Conservation (phyloP, 805 yeast genomes). For the Wickerhamiella lipophila region DNA sequence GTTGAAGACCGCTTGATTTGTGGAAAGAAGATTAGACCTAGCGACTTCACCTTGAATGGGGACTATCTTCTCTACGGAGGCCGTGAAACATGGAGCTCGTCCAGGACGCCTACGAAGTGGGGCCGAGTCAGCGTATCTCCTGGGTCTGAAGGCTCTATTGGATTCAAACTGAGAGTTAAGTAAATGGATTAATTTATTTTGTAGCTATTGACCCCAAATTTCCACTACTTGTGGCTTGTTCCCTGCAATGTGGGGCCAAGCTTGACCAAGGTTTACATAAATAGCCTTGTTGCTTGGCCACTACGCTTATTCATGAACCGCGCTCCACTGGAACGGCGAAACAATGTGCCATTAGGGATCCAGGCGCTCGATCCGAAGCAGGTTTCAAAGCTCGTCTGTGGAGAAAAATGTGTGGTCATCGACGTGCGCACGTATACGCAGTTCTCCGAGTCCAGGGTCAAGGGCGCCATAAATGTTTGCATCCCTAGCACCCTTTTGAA, state of each 20-base stretch:
- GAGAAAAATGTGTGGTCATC: slow-evolving; percentile 32
- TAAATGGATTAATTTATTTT: neutral
- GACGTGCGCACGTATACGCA: slow-evolving; percentile 79
- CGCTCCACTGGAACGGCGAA: slow-evolving; percentile 11
- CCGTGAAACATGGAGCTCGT: slow-evolving; percentile 46
- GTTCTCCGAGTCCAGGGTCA: slow-evolving; percentile 45
- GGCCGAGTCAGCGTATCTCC: slow-evolving; percentile 39
- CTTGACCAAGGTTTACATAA: neutral
- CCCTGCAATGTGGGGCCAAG: neutral
- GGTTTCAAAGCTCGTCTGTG: neutral
- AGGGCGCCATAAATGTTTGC: slow-evolving; percentile 59
- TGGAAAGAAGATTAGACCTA: slow-evolving; percentile 29
- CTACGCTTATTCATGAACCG: slow-evolving; percentile 7
- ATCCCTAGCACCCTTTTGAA: slow-evolving; percentile 80
- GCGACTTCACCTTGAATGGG: slow-evolving; percentile 43
- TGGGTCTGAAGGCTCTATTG: slow-evolving; percentile 30
- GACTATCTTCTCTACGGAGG: slow-evolving; percentile 51
- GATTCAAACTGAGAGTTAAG: slow-evolving; percentile 30
- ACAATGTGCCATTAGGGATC: slow-evolving; percentile 11
- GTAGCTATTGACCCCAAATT: no score
- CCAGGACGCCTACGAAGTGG: slow-evolving; percentile 33
- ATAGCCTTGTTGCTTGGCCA: slow-evolving; percentile 1
- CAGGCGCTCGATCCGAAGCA: slow-evolving; percentile 1
- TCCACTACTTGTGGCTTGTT: no score
- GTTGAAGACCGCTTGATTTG: slow-evolving; percentile 28